A percentile compares a stretch with the other conserved stretches of the same genome.
These are phyloP conservation scores for Penicillium bialowiezense DNA, from an alignment of 495 filamentous ascomycete species.

Conservation along the genomic window DNA sequence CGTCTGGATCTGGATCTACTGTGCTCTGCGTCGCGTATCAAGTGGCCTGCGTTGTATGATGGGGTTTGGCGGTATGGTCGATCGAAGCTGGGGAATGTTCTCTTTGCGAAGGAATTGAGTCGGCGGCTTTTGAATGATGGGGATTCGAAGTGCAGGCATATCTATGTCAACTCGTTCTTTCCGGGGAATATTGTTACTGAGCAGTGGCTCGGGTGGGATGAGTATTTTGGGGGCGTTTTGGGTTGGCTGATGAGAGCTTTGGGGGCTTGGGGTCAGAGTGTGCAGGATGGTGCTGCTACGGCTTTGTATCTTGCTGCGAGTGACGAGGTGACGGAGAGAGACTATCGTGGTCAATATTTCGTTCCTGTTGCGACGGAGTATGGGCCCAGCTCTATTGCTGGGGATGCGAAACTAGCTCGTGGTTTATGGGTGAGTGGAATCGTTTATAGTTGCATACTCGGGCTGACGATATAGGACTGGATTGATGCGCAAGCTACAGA, in stretches of 20 bases:
- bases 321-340: slow-evolving; percentile 10
- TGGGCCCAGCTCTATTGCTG: slow-evolving; percentile 17
- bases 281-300: slow-evolving; percentile 36
- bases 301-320: slow-evolving; percentile 35
- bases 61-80: slow-evolving; percentile 35
- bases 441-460: background rate
- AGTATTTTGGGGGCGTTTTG: slow-evolving; percentile 21
- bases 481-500: slow-evolving; percentile 17
- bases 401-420: slow-evolving; percentile 24
- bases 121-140: slow-evolving; percentile 15
- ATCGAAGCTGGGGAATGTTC: slow-evolving; percentile 43
- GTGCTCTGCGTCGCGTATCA: slow-evolving; percentile 16
- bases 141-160: slow-evolving; percentile 17
- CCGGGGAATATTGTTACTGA: slow-evolving; percentile 42
- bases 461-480: slow-evolving; percentile 14
- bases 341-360: slow-evolving; percentile 31
- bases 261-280: slow-evolving; percentile 23
- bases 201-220: slow-evolving; percentile 33
- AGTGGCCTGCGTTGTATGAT: slow-evolving; percentile 16
- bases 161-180: slow-evolving; percentile 38
- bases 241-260: slow-evolving; percentile 7
- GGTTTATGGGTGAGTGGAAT: slow-evolving; percentile 25
- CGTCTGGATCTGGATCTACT: slow-evolving; percentile 22
- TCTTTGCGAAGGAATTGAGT: slow-evolving; percentile 37
- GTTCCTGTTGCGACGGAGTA: slow-evolving; percentile 30